phyloP scores from a whole-genome alignment of 2,329 filamentous ascomycete genomes.

The Fusarium phyllophilum region DNA sequence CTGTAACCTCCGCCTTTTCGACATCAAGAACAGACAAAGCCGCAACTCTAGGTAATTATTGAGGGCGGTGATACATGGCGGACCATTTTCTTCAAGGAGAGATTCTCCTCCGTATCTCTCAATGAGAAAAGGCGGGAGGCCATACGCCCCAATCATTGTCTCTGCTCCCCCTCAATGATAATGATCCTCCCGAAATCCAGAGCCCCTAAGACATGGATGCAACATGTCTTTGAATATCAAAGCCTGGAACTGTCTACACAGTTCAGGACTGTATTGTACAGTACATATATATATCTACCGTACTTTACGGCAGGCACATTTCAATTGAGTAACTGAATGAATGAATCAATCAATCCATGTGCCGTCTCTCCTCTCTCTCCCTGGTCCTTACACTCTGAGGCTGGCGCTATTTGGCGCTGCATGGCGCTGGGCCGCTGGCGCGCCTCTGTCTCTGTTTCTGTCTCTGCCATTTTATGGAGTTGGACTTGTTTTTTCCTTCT shows the following conservation, averaged over 20 bases:
- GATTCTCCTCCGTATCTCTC: background rate
- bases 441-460: conserved; percentile 5
- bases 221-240: conserved; percentile 27
- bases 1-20: conserved; percentile 31
- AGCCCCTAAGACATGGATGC: conserved; percentile 25
- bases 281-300: background rate
- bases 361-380: background rate
- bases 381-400: conserved; percentile 20
- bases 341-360: conserved; percentile 10
- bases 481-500: conserved; percentile 4
- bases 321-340: conserved; percentile 32
- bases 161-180: conserved; percentile 26
- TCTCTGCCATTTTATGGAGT: background rate
- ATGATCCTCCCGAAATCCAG: conserved; percentile 26
- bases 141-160: conserved; percentile 33
- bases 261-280: background rate
- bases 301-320: conserved; percentile 7
- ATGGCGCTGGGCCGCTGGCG: conserved; percentile 31
- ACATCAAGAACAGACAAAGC: conserved; percentile 15
- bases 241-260: conserved; percentile 29
- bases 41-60: background rate
- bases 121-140: conserved; percentile 18
- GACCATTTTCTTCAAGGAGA: background rate
- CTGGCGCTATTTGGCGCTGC: conserved; percentile 29
- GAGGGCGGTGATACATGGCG: background rate